Evolutionary conservation across 78 protist genomes (phyloP), one percentile per base, ranked within the genome.

Genomic region (Dictyostelium firmibasis): DNA sequence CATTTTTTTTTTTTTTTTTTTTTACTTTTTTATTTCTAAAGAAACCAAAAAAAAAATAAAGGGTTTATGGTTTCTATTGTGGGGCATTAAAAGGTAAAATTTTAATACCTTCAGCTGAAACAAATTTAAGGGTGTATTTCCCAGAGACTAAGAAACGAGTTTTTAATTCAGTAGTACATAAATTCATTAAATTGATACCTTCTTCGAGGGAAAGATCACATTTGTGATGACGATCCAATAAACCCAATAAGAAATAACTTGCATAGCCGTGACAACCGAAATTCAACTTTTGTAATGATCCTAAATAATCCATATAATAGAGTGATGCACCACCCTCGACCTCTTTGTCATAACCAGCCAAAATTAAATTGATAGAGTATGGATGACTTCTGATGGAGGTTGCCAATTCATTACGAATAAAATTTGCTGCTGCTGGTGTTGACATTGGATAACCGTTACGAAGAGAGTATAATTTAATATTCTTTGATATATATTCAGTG

Each of bases 201-300:
- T 97, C 95, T 35, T 95, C 97, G 4, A 50, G 7, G 14, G 97
- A 47, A 47, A 97, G 38, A 25, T 72, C 87, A 20, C 27, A 35
- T 23, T 96, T 44, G 72, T 83, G 92, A 27, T 91, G 86, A 75
- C 94, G 74, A 92, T 97, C 98, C 67, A 97, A 53, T 7, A 96
- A 41, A 83, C 95, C 86, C 47, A 93, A 69, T 6, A 87, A 67
- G 44, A 97, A 97, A 79, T 91, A 85, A 7, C 92, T 75, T 8
- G 96, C 85, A 79, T 97, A 97, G 23, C 98, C 98, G 75, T 97
- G 98, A 38, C 97, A 94, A 33, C 78, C 98, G 81, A 85, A 97
- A 29, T 83, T 83, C 27, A 95, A 67, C 44, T 97, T 91, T 50
- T 67, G 89, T 89, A 96, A 76, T 9, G 97, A 38, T 10, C 91